These are phyloP conservation scores for Toxoplasma gondii DNA, from an alignment of 169 alveolate species.

Conservation along the genomic window DNA sequence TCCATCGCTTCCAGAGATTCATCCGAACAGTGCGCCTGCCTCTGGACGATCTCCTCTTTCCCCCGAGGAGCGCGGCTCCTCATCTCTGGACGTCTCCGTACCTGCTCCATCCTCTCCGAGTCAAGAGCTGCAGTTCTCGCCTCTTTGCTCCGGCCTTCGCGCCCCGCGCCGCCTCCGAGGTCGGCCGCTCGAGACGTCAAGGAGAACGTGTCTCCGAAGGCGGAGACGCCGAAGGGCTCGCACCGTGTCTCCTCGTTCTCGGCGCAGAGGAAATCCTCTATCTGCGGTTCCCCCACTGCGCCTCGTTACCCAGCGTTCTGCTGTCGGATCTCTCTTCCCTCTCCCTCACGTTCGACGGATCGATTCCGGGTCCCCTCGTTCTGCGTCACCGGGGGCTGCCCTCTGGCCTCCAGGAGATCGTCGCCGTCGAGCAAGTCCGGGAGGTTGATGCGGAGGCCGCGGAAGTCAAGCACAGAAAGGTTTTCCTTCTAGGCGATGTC, in stretches of 20 bases:
- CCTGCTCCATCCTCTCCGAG: constrained; percentile 1
- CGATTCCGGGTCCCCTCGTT: background rate
- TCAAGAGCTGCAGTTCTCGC: background rate
- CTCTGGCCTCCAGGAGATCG: background rate
- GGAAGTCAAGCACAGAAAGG: background rate
- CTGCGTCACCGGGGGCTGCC: constrained; percentile 8
- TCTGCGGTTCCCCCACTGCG: background rate
- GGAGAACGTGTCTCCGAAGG: background rate
- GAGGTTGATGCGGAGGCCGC: background rate
- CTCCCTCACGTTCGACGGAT: background rate
- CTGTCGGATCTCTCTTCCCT: background rate
- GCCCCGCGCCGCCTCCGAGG: background rate
- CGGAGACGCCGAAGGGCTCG: background rate
- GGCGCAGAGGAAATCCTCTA: background rate
- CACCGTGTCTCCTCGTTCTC: background rate
- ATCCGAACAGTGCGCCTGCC: background rate
- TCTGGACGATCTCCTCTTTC: background rate
- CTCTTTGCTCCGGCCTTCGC: background rate
- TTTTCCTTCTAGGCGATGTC: background rate
- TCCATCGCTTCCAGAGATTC: background rate
- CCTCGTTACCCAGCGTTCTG: background rate
- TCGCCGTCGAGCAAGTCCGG: background rate
- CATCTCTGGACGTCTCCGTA: background rate
- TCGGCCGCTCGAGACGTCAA: background rate
- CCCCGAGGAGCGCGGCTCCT: background rate